Conservation (phyloP, 768 basidiomycete genomes). For the Glaciozyma antarctica region DNA sequence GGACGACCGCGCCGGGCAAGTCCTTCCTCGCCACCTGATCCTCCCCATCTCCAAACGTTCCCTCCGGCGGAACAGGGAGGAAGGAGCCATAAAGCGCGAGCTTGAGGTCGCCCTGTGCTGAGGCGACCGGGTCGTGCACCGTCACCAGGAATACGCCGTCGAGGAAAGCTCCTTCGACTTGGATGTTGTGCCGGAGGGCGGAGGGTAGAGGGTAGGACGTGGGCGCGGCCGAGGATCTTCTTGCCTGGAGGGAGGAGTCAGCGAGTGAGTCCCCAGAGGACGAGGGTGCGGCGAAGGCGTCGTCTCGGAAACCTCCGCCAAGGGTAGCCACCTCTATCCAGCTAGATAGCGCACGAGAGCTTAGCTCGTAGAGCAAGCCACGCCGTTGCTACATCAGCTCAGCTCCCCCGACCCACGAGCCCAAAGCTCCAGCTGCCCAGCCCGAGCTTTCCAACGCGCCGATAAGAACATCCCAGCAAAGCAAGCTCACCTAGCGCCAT, state of each 20-base stretch:
- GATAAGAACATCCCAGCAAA: neutral
- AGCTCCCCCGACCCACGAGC: no score
- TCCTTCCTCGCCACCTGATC: slow-evolving; percentile 38
- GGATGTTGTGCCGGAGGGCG: slow-evolving; percentile 67
- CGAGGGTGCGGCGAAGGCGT: neutral
- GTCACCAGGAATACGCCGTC: slow-evolving; percentile 74
- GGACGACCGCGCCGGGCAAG: slow-evolving; percentile 61
- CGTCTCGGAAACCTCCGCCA: no score
- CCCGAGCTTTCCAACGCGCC: neutral
- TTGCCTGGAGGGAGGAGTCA: slow-evolving; percentile 54
- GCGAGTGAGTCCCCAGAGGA: neutral
- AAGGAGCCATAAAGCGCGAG: slow-evolving; percentile 94
- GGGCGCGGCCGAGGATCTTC: slow-evolving; percentile 70
- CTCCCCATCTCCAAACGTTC: slow-evolving; percentile 47
- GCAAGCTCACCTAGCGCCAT: slow-evolving; percentile 51
- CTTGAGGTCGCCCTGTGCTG: slow-evolving; percentile 62
- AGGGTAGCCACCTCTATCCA: no score
- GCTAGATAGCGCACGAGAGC: no score
- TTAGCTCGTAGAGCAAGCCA: no score
- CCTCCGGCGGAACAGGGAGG: slow-evolving; percentile 62
- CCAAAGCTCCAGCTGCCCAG: neutral
- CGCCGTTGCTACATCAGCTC: no score
- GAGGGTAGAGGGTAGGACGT: slow-evolving; percentile 66
- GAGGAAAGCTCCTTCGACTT: slow-evolving; percentile 41
- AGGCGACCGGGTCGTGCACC: slow-evolving; percentile 71